Base-by-base conservation (phyloP, 345 rosid genomes). In the Boechera divaricarpa region DNA sequence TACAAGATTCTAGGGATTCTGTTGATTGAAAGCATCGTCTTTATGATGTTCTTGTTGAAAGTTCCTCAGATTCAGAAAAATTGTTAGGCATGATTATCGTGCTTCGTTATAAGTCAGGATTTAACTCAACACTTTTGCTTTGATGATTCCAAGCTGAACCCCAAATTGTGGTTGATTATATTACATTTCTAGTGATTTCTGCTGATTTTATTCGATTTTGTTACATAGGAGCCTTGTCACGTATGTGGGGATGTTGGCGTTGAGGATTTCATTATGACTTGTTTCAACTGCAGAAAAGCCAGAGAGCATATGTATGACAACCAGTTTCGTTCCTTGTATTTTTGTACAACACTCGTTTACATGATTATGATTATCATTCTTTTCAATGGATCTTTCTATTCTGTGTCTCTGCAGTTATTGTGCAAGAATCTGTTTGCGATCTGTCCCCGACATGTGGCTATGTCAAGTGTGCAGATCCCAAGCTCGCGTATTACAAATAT, bases 401-500 rank as follows among this genome's bases (percentile, higher is more conserved):
- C 3, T 47, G 26, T 32, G 5, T 32, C 0, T 42, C 44, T 41
- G 49, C 42, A 78, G 81, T 24, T 65, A 72, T 24, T 78, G 81
- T 33, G 64, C 77, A 58, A 32, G 16, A 29, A 5, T 38, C 33
- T 0, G 2, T 29, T 58, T 78, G 6, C n/a, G 3, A 44, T 57
- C 62, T 15, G 29, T n/a, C 21, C 77, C 73, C 3, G 15, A 41
- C 6, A 72, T 72, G 18, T 78, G 81, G 81, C 12, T 72, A 66
- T 78, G 81, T 59, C 18, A 72, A 49, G 54, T 4, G 55, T 78
- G 81, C 24, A 65, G 81, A 48, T 65, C 73, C 11, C 39, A 76
- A 26, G 6, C 29, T 53, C n/a, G 75, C 26, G 16, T 69, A 0
- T 29, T 61, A 26, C 79, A 52, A 6, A 42, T 32, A 28, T 0